Evolutionary conservation across 257 asterid genomes (phyloP).

Genomic region (Solanum pennellii): DNA sequence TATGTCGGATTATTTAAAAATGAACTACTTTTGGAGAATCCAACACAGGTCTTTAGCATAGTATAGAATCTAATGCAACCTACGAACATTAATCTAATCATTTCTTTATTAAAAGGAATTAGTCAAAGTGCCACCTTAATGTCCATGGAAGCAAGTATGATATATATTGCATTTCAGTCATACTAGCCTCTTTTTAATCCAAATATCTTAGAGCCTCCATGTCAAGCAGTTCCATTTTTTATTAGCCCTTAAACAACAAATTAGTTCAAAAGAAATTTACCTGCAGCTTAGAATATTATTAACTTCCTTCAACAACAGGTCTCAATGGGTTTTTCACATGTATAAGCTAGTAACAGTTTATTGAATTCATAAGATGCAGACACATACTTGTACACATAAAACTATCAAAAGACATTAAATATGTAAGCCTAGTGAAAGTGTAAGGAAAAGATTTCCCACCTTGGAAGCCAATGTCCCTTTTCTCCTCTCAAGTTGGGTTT

Average conservation of each 20-base stretch:
- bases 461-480: slow-evolving; percentile 17
- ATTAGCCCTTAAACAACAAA: neutral
- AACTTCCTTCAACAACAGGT: neutral
- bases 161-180: neutral
- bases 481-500: slow-evolving; percentile 8
- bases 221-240: neutral
- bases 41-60: neutral
- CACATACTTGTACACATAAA: neutral
- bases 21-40: neutral
- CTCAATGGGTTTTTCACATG: neutral
- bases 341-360: neutral
- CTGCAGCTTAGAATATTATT: neutral
- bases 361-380: neutral
- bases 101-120: neutral
- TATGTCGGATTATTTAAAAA: neutral
- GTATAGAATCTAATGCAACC: neutral
- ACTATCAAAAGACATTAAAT: neutral
- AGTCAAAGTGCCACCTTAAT: neutral
- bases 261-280: neutral
- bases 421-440: neutral
- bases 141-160: neutral
- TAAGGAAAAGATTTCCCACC: slow-evolving; percentile 20
- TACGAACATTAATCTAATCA: neutral
- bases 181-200: neutral
- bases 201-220: neutral